Base-by-base conservation (phyloP, 208 protist genomes). In the Zelonia costaricensis region DNA sequence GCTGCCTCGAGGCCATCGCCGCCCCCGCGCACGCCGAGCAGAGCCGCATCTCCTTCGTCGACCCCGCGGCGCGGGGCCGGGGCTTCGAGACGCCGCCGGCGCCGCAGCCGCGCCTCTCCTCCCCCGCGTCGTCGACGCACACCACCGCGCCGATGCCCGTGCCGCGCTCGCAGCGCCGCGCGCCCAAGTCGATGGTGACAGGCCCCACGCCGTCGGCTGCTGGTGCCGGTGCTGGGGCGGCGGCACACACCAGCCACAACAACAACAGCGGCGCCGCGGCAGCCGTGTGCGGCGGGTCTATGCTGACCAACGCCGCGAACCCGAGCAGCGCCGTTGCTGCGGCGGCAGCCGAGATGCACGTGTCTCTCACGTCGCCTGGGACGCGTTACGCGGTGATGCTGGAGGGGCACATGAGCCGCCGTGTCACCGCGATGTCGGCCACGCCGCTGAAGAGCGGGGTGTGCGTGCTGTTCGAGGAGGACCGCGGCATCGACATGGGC, bases 401-500 rank as follows among this genome's bases (percentile, higher is more conserved):
- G 8, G 68, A 74, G 5, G 84, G 84, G 10, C 83, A 91, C 61
- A 74, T 80, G 57, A 47, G 47, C 31, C 46, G 52, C 2, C 60
- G 65, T 10, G 58, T 74, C 4, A 59, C 71, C 10, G 74, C 74
- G 4, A 42, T 72, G 20, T 78, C 72, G 42, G 38, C 36, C n/a
- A 62, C 57, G 0, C 28, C 49, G 13, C 61, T 80, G 28, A 69
- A 67, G 46, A 38, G 25, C 20, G 84, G 78, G 22, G 76, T 68
- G 3, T 82, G 85, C 48, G 90, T 93, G 3, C 68, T 94, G 6
- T 87, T 91, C 57, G 82, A 94, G 53, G 86, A 76, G 13, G 86
- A 93, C 48, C 83, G 86, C 48, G 90, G 86, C 33, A 60, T 83
- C 23, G 86, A 93, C 62, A 78, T 93, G 65, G 86, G 84, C 20